A percentile compares a stretch with the other conserved stretches of the same genome.
These are phyloP conservation scores for Blastocystis sp. DNA, from an alignment of 352 stramenopile species.

Conservation along the genomic window DNA sequence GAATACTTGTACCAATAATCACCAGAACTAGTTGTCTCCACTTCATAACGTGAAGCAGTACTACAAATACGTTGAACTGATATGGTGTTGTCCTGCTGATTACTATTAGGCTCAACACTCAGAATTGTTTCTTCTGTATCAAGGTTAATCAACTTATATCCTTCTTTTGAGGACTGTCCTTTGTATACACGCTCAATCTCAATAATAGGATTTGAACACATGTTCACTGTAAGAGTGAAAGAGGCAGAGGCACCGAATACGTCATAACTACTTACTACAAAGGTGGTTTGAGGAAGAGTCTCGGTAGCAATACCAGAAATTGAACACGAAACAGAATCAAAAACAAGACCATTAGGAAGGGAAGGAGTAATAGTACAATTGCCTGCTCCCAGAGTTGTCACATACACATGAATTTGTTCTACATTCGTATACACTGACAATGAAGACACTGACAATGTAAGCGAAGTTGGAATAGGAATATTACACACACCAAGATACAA, in stretches of 20 bases:
- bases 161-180: neutral
- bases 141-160: slow-evolving; percentile 5
- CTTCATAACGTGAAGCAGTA: neutral
- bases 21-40: neutral
- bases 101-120: neutral
- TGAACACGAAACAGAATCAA: neutral
- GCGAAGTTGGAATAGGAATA: neutral
- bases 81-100: neutral
- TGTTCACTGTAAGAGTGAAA: neutral
- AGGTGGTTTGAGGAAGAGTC: neutral
- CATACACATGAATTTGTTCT: neutral
- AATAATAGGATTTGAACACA: neutral
- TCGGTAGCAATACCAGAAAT: neutral
- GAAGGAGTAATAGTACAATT: neutral
- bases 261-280: neutral
- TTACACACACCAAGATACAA: neutral
- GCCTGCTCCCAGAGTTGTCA: neutral
- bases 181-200: slow-evolving; percentile 4
- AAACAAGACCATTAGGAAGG: neutral
- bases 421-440: neutral
- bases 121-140: neutral
- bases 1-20: neutral
- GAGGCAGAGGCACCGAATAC: neutral
- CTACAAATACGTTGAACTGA: neutral
- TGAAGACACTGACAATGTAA: neutral